phyloP scores from a whole-genome alignment of 202 grass and related monocot species.

The Hordeum pubiflorum region DNA sequence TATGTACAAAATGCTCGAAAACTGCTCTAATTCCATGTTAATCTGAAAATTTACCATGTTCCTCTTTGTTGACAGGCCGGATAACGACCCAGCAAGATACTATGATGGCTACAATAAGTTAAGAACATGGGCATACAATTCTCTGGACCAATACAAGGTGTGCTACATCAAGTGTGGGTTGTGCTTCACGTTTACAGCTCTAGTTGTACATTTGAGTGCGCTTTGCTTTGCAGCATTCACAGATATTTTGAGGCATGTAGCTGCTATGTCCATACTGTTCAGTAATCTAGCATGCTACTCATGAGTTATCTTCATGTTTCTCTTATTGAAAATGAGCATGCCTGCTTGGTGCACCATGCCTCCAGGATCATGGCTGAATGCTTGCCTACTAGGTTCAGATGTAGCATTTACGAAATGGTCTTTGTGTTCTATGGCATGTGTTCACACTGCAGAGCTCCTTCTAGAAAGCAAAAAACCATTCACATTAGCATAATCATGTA shows the following conservation, averaged over 20 bases:
- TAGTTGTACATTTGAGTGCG: not conserved
- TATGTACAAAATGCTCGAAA: not conserved
- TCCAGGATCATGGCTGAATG: not conserved
- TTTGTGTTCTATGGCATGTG: not conserved
- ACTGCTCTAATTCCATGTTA: not conserved
- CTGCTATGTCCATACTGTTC: not conserved
- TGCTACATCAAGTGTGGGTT: not conserved
- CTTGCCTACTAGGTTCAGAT: not conserved
- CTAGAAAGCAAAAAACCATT: not conserved
- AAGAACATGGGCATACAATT: constrained; percentile 91
- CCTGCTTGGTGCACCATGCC: not conserved
- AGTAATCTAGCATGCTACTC: not conserved
- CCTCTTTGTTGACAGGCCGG: constrained; percentile 46
- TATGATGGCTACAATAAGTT: constrained; percentile 68
- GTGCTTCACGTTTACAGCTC: not conserved
- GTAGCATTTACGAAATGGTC: not conserved
- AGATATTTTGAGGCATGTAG: not conserved
- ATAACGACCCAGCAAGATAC: constrained; percentile 66
- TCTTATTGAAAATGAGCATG: not conserved
- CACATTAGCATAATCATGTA: not conserved
- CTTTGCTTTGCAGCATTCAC: not conserved
- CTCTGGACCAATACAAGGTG: constrained; percentile 96
- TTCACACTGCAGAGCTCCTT: not conserved
- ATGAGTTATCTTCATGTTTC: not conserved
- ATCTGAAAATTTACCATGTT: constrained; percentile 1